These are phyloP conservation scores for Daldinia concentrica DNA, from an alignment of 495 filamentous ascomycete genomes.

Conservation along the genomic window DNA sequence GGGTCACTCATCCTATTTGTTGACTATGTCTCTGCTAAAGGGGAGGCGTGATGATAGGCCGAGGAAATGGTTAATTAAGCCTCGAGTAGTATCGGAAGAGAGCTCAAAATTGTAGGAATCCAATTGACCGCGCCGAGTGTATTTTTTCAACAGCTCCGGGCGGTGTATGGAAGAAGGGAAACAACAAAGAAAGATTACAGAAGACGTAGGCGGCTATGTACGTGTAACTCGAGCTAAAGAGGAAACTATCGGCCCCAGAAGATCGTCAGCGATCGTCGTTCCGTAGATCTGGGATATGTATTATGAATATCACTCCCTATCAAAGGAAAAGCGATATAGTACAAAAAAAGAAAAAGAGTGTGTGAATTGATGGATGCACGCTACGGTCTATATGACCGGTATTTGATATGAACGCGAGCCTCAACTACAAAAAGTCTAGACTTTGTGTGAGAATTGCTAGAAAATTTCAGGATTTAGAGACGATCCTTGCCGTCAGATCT, in stretches of 20 bases:
- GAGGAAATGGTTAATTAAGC: conserved; percentile 1
- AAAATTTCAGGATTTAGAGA: conserved; percentile 36
- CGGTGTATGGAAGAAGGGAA: conserved; percentile 9
- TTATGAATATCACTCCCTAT: not conserved
- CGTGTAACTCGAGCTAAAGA: conserved; percentile 26
- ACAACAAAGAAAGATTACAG: conserved; percentile 17
- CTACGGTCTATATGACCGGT: not conserved
- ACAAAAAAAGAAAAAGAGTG: conserved; percentile 1
- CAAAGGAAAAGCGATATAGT: conserved; percentile 9
- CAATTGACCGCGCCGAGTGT: conserved; percentile 15
- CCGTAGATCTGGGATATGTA: conserved; percentile 22
- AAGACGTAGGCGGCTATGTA: conserved; percentile 29
- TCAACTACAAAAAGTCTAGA: conserved; percentile 11
- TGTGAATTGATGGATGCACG: not conserved
- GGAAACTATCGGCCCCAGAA: conserved; percentile 32
- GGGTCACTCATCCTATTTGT: conserved; percentile 44
- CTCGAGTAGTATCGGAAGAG: not conserved
- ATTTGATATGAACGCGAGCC: not conserved
- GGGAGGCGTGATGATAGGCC: not conserved
- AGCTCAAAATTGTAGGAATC: not conserved
- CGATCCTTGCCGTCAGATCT: conserved; percentile 28
- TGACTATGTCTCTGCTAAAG: not conserved
- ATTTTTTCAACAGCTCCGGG: conserved; percentile 9
- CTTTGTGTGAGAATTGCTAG: conserved; percentile 33
- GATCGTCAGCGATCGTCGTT: conserved; percentile 32